A percentile compares a stretch with the other conserved stretches of the same genome.
Conservation (phyloP, 2,329 filamentous ascomycete genomes). For the Aspergillus hortae region DNA sequence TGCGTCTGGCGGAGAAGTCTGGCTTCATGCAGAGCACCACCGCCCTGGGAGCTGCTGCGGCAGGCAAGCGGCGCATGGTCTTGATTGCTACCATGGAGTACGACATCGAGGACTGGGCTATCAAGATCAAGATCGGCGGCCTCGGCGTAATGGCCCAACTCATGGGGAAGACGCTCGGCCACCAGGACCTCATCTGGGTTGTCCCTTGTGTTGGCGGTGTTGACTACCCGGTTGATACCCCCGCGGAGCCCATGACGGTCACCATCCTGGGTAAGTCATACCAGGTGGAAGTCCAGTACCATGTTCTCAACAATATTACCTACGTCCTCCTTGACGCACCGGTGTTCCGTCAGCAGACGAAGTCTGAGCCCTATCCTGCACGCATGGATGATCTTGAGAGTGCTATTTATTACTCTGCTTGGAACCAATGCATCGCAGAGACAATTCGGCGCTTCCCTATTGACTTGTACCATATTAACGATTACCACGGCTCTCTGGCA, state of each 20-base stretch:
- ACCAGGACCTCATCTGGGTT: constrained; percentile 65
- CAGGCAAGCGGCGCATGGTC: constrained; percentile 49
- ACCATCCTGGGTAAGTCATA: constrained; percentile 60
- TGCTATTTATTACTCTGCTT: constrained; percentile 66
- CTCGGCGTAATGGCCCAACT: constrained; percentile 68
- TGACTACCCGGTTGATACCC: constrained; percentile 59
- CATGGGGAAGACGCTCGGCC: constrained; percentile 64
- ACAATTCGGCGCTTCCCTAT: constrained; percentile 60
- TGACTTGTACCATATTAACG: constrained; percentile 64
- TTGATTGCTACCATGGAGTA: constrained; percentile 71
- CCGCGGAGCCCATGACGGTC: constrained; percentile 59
- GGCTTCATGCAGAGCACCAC: constrained; percentile 36
- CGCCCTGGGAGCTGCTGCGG: constrained; percentile 24
- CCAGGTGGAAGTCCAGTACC: constrained; percentile 62
- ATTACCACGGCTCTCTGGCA: constrained; percentile 62
- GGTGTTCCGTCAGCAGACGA: constrained; percentile 63
- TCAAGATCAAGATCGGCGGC: constrained; percentile 70
- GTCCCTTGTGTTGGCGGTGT: constrained; percentile 61
- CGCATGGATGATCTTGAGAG: constrained; percentile 68
- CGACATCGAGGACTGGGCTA: constrained; percentile 66
- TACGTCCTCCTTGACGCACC: constrained; percentile 66
- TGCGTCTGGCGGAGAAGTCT: constrained; percentile 30
- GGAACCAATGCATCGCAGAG: constrained; percentile 67
- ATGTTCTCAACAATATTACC: constrained; percentile 62
- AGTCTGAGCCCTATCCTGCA: constrained; percentile 61